Percentiles rank a stretch among this genome's conserved stretches.
These are phyloP conservation scores for Talaromyces funiculosus DNA, from an alignment of 2,329 filamentous ascomycete genomes.

Conservation along the genomic window DNA sequence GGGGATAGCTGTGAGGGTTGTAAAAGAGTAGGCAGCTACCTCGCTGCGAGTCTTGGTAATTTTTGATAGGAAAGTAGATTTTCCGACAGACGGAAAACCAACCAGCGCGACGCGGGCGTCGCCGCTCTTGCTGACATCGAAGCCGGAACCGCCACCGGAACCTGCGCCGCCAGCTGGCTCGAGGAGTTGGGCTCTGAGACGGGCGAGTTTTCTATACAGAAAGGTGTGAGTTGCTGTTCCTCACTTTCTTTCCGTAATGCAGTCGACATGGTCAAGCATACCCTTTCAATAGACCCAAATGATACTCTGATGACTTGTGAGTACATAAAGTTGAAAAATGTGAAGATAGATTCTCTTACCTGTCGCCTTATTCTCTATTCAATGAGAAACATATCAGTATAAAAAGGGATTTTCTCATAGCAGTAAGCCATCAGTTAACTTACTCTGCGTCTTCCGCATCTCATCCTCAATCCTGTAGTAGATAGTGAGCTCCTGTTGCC, in stretches of 20 bases:
- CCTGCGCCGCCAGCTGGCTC: constrained; percentile 79
- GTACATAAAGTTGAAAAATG: neutral
- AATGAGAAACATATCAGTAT: constrained; percentile 23
- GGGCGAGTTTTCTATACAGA: constrained; percentile 77
- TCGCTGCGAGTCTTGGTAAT: constrained; percentile 97
- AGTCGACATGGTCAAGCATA: constrained; percentile 38
- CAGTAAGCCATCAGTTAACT: constrained; percentile 28
- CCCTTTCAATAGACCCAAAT: constrained; percentile 96
- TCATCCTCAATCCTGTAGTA: constrained; percentile 91
- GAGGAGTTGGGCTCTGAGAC: constrained; percentile 86
- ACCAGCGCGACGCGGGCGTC: constrained; percentile 96
- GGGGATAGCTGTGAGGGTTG: constrained; percentile 92
- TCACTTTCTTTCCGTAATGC: constrained; percentile 11
- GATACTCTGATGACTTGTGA: constrained; percentile 66
- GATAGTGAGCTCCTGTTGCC: neutral
- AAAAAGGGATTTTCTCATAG: neutral
- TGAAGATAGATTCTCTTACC: constrained; percentile 53
- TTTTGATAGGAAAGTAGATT: constrained; percentile 97
- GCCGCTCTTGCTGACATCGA: constrained; percentile 88
- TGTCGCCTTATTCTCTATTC: constrained; percentile 93
- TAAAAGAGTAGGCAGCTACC: constrained; percentile 94
- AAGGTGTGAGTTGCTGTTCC: neutral
- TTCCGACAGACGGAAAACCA: constrained; percentile 97
- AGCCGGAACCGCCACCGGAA: constrained; percentile 73
- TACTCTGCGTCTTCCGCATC: constrained; percentile 98